Conservation (phyloP, 495 filamentous ascomycete species). For the Hyaloscypha finlandica region DNA sequence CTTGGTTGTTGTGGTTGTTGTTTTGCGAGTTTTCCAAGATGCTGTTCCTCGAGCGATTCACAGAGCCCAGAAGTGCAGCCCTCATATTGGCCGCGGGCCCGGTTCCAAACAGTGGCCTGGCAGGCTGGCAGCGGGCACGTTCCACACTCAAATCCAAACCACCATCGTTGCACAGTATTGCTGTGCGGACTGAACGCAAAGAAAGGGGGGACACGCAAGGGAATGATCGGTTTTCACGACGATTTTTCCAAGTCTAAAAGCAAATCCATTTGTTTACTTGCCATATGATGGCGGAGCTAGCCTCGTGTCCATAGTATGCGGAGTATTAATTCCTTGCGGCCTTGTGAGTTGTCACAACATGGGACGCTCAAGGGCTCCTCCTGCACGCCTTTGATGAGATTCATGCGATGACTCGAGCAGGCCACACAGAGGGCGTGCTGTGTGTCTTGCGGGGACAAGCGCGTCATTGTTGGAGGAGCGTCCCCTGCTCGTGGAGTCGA, state of each 20-base stretch:
- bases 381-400: slow-evolving; percentile 25
- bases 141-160: neutral
- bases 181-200: neutral
- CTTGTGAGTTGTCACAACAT: slow-evolving; percentile 1
- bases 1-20: slow-evolving; percentile 24
- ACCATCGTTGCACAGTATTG: neutral
- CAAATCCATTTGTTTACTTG: slow-evolving; percentile 19
- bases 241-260: slow-evolving; percentile 7
- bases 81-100: slow-evolving; percentile 10
- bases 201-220: neutral
- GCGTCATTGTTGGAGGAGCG: slow-evolving; percentile 19
- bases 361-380: neutral
- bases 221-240: neutral
- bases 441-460: slow-evolving; percentile 4
- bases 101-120: neutral
- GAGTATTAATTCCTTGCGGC: neutral
- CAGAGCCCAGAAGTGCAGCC: slow-evolving; percentile 6
- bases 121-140: neutral
- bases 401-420: slow-evolving; percentile 24
- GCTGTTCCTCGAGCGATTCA: slow-evolving; percentile 38
- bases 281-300: neutral
- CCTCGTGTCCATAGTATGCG: neutral
- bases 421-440: neutral
- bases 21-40: slow-evolving; percentile 23
- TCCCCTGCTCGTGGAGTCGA: slow-evolving; percentile 1